Evolutionary conservation across 2,329 filamentous ascomycete genomes (phyloP).

Genomic region (Claviceps citrina): DNA sequence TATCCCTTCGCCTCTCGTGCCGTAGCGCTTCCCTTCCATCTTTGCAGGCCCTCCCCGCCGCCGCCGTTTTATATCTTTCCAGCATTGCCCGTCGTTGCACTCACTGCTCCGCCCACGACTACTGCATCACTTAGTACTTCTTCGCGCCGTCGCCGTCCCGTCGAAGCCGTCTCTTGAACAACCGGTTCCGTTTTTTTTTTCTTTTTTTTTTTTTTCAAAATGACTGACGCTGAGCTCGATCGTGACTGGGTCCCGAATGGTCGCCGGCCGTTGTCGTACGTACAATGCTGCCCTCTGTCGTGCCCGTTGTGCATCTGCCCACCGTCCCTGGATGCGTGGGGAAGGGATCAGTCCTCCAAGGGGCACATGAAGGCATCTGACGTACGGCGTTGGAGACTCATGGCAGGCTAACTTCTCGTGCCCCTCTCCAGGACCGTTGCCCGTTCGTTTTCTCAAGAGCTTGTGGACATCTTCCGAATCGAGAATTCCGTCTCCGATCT

Average conservation of each 20-base stretch:
- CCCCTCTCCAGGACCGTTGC: constrained; percentile 57
- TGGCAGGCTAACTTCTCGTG: not conserved
- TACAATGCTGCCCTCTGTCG: constrained; percentile 12
- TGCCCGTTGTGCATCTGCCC: not conserved
- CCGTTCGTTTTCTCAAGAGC: constrained; percentile 68
- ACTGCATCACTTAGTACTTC: not conserved
- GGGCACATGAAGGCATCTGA: not conserved
- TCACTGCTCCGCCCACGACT: not conserved
- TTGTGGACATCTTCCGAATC: constrained; percentile 81
- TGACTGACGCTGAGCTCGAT: constrained; percentile 55
- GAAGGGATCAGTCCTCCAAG: not conserved
- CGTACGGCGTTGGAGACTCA: not conserved
- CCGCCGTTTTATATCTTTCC: not conserved
- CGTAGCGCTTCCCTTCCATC: too few species aligned
- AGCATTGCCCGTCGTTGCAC: not conserved
- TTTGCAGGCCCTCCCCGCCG: too few species aligned
- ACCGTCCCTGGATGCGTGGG: not conserved
- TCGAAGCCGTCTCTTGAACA: not conserved
- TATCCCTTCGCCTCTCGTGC: too few species aligned
- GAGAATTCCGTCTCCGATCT: constrained; percentile 63
- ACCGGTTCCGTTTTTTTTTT: constrained; percentile 8
- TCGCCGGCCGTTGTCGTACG: constrained; percentile 71
- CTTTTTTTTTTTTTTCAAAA: too few species aligned
- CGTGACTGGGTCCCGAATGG: constrained; percentile 67
- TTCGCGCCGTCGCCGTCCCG: not conserved